Evolutionary conservation across 768 basidiomycete species (phyloP).

Genomic region (Mycena vitilis): DNA sequence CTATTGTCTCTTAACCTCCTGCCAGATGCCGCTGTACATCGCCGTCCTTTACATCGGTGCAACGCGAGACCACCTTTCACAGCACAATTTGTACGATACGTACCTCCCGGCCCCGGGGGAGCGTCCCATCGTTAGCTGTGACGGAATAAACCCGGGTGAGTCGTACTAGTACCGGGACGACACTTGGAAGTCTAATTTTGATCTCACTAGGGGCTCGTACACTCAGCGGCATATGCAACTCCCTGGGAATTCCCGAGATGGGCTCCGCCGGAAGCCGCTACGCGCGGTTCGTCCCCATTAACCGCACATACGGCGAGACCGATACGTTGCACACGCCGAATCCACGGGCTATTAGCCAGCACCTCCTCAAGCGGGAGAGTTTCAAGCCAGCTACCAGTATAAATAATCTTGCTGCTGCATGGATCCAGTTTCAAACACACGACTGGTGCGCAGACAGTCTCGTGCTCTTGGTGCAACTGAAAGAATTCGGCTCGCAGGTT

Average conservation of each 20-base stretch:
- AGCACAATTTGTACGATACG: constrained; percentile 30
- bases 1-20: background rate
- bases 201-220: constrained; percentile 19
- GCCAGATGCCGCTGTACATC: constrained; percentile 27
- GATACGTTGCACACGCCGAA: constrained; percentile 26
- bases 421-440: constrained; percentile 29
- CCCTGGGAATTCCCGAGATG: constrained; percentile 28
- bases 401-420: constrained; percentile 23
- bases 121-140: constrained; percentile 13
- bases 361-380: constrained; percentile 22
- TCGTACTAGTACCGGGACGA: background rate
- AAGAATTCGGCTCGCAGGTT: background rate
- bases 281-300: constrained; percentile 27
- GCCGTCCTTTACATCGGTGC: constrained; percentile 24
- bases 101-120: constrained; percentile 26
- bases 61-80: constrained; percentile 16
- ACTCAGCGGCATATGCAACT: constrained; percentile 28
- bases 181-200: background rate
- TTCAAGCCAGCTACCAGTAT: constrained; percentile 30
- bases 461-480: background rate
- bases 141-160: constrained; percentile 25
- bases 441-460: constrained; percentile 13
- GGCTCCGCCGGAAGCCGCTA: constrained; percentile 24
- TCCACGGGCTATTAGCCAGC: constrained; percentile 29
- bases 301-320: constrained; percentile 23